Percentiles rank a stretch among this genome's conserved stretches.
phyloP scores from a whole-genome alignment of 1,284 basidiomycete genomes.

The Sporisorium reilianum region DNA sequence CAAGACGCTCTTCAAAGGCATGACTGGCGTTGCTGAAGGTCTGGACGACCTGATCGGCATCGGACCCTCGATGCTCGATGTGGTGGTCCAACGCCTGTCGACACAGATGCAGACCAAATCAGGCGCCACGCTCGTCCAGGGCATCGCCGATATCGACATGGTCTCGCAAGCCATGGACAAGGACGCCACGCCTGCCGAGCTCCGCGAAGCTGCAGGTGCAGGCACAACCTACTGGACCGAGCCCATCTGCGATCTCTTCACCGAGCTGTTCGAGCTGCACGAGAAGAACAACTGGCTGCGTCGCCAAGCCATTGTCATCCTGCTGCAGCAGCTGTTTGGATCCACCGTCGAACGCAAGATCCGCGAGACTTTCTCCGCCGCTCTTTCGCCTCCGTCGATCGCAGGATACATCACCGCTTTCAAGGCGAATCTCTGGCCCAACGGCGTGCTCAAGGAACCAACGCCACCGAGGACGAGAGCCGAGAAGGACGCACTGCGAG shows the following conservation, averaged over 20 bases:
- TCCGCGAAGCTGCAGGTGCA: constrained; percentile 84
- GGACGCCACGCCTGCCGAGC: constrained; percentile 71
- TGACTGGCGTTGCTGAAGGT: constrained; percentile 58
- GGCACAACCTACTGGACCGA: constrained; percentile 83
- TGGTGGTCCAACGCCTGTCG: constrained; percentile 57
- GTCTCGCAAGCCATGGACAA: constrained; percentile 54
- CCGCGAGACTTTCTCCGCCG: constrained; percentile 79
- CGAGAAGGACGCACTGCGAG: constrained; percentile 82
- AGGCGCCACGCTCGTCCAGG: constrained; percentile 25
- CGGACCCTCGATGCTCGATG: constrained; percentile 60
- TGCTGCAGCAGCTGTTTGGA: constrained; percentile 92
- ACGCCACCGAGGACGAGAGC: constrained; percentile 78
- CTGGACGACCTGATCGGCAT: constrained; percentile 59
- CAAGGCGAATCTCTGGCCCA: constrained; percentile 83
- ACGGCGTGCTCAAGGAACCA: constrained; percentile 78
- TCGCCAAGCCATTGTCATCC: constrained; percentile 94
- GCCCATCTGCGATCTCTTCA: constrained; percentile 91
- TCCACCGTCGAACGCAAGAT: constrained; percentile 97
- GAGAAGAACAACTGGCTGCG: constrained; percentile 95
- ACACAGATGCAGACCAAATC: constrained; percentile 50
- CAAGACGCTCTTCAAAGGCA: constrained; percentile 53
- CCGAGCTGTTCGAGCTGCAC: constrained; percentile 92
- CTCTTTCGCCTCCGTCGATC: constrained; percentile 68
- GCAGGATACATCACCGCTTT: constrained; percentile 76
- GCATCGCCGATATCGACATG: constrained; percentile 52